phyloP scores from a whole-genome alignment of 1,284 basidiomycete species.

The Cerrena zonata region DNA sequence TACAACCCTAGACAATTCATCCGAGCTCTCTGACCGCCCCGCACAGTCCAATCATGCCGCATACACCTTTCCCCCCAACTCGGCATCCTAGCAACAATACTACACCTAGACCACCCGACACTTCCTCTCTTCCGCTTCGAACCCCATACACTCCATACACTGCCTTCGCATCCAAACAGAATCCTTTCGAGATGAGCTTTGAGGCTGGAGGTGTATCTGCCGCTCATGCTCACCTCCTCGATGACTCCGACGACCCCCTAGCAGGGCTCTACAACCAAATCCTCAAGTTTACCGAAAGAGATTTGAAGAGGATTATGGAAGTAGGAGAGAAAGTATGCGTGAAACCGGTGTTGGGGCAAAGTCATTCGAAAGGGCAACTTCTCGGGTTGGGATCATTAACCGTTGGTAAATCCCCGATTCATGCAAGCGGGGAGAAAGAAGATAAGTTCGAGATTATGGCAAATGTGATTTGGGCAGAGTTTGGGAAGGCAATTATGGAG shows the following conservation, averaged over 20 bases:
- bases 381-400: background rate
- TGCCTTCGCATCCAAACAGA: slow-evolving; percentile 52
- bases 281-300: slow-evolving; percentile 72
- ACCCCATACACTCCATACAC: slow-evolving; percentile 66
- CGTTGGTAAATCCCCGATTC: background rate
- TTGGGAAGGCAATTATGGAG: slow-evolving; percentile 74
- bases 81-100: background rate
- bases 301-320: slow-evolving; percentile 69
- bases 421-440: slow-evolving; percentile 10
- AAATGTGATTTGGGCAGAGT: slow-evolving; percentile 83
- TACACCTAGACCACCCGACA: slow-evolving; percentile 16
- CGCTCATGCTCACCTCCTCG: slow-evolving; percentile 43
- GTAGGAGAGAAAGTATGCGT: slow-evolving; percentile 64
- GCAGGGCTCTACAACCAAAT: slow-evolving; percentile 76
- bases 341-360: slow-evolving; percentile 33
- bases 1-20: slow-evolving; percentile 55
- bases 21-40: slow-evolving; percentile 61
- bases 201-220: slow-evolving; percentile 13
- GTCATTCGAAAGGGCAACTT: slow-evolving; percentile 3
- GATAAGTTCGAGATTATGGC: slow-evolving; percentile 76
- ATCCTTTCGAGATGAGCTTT: slow-evolving; percentile 33
- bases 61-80: slow-evolving; percentile 52
- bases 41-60: slow-evolving; percentile 68
- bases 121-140: slow-evolving; percentile 36
- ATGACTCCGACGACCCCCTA: slow-evolving; percentile 61